These are phyloP conservation scores for Trichaptum fuscoviolaceum DNA, from an alignment of 768 basidiomycete species.

Conservation along the genomic window DNA sequence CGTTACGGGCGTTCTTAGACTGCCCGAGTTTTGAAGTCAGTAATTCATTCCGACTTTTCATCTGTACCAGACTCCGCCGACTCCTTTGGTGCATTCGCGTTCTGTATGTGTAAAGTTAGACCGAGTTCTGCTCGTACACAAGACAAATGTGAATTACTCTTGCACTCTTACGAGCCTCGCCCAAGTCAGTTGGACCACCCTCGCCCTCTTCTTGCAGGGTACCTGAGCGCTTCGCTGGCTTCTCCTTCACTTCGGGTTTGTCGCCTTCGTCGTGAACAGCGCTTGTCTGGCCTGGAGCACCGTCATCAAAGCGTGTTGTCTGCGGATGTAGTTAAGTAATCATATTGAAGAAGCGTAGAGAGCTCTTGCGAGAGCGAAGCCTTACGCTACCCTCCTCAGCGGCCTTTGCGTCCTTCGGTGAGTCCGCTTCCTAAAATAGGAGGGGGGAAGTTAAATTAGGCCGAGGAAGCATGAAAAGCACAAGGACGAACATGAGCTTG, in stretches of 20 bases:
- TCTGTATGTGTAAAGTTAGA: not conserved
- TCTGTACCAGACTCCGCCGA: not conserved
- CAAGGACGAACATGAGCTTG: not conserved
- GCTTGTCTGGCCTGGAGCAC: slow-evolving; percentile 1
- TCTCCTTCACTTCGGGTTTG: not conserved
- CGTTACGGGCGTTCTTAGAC: not conserved
- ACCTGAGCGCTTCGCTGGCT: not conserved
- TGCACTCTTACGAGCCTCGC: slow-evolving; percentile 1
- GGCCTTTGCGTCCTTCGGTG: not conserved
- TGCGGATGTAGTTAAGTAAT: not conserved
- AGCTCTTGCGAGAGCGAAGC: not conserved
- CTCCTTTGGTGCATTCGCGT: not conserved
- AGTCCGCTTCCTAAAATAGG: not conserved
- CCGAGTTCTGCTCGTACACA: not conserved
- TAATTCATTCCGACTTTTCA: not conserved
- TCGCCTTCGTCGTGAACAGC: not conserved
- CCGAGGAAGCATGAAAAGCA: not conserved
- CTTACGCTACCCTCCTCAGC: not conserved
- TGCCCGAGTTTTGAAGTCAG: not conserved
- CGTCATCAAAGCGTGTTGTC: not conserved
- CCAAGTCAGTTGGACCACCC: not conserved
- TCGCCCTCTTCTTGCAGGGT: slow-evolving; percentile 1
- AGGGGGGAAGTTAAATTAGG: not conserved
- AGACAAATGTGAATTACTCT: not conserved
- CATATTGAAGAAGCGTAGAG: not conserved